These are phyloP conservation scores for Colletotrichum limetticola DNA, from an alignment of 2,329 filamentous ascomycete genomes.

Conservation along the genomic window DNA sequence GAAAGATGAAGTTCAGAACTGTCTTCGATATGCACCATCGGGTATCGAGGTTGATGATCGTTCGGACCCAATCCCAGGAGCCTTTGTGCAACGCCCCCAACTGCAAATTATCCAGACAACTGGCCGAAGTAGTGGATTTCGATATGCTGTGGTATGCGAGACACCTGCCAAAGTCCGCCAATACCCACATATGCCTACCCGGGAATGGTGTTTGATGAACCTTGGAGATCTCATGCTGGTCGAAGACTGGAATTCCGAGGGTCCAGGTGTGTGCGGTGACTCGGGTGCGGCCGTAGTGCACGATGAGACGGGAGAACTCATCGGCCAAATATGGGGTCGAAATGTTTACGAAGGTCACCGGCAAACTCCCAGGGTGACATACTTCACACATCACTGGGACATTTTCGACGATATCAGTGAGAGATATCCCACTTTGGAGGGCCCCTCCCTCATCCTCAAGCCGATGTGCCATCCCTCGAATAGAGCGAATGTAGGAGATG, in stretches of 20 bases:
- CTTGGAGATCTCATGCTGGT: background rate
- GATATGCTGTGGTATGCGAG: slow-evolving; percentile 6
- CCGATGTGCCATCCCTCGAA: too few species aligned
- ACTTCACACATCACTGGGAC: slow-evolving; percentile 12
- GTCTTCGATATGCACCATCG: background rate
- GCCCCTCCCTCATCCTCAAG: background rate
- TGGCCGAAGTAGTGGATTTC: background rate
- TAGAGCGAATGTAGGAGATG: background rate
- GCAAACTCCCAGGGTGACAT: background rate
- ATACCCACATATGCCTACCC: background rate
- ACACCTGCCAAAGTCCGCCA: background rate
- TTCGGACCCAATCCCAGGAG: background rate
- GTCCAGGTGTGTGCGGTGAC: background rate
- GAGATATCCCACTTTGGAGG: background rate
- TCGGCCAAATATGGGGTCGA: slow-evolving; percentile 19
- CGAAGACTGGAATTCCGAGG: slow-evolving; percentile 2
- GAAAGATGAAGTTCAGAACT: background rate
- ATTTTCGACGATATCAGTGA: slow-evolving; percentile 4
- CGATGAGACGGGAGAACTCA: background rate
- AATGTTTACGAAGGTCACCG: background rate
- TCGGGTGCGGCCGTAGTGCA: slow-evolving; percentile 6
- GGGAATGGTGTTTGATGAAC: slow-evolving; percentile 15
- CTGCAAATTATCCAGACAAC: background rate
- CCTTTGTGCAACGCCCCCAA: background rate
- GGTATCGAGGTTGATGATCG: background rate